Evolutionary conservation across 2,329 filamentous ascomycete species (phyloP), one percentile per base, ranked within the genome.

Genomic region (Cyclaneusma minus): DNA sequence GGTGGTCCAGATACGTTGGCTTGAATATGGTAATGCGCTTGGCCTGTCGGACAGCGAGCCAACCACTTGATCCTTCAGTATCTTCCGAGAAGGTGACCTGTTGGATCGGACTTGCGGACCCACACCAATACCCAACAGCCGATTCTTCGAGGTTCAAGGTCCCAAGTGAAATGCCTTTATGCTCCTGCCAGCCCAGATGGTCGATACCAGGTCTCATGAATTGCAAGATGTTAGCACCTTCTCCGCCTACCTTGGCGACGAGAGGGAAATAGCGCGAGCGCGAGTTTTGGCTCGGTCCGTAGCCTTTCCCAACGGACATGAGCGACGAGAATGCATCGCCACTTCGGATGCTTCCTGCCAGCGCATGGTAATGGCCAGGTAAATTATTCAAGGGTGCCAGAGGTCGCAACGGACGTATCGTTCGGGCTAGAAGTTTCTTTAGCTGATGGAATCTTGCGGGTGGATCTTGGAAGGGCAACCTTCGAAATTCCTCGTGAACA

Each of bases 11-110:
- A 26, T 24, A 41, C 17, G 27, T 38, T 32, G 28, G 37, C 6
- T 51, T 51, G 27, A 65, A 56, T 3, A 67, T 42, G 7, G 56
- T 47, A 2, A 51, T 58, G 3, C 43, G 44, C 4, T 40, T 45
- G 13, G 41, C 42, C 13, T 59, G 47, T 10, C 63, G 52, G 3
- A 61, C 55, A 17, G 60, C 63, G 7, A 68, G 44, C 31, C 60
- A 55, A 1, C 44, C 37, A 8, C 44, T 41, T 13, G 48, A 42
- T 13, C 45, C 42, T 9, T 54, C 47, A 4, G 52, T 43, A 25
- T 40, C 31, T 16, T 53, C 43, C 3, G 54, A 46, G 32, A 60
- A 61, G 28, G 42, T 44, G 3, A 68, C 42, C 33, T 68, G 62
- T 27, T 54, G 52, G 30, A 68, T 59, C 1, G 57, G 49, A 4